Evolutionary conservation across 2,329 filamentous ascomycete species (phyloP).

Genomic region (Colletotrichum orchidophilum): DNA sequence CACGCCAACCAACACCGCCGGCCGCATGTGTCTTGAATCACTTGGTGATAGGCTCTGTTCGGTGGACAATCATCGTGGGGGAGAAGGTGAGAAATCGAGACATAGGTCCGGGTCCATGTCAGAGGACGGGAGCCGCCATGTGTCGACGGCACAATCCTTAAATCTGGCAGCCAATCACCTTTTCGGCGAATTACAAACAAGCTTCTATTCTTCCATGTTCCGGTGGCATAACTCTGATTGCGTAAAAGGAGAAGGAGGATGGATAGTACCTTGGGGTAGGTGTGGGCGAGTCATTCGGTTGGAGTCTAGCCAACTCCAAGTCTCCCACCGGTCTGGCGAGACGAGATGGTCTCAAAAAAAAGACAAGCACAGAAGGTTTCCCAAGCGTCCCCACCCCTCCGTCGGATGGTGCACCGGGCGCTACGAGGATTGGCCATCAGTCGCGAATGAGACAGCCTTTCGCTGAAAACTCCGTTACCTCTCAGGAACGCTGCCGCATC

Average conservation of each 20-base stretch:
- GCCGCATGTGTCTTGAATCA: background rate
- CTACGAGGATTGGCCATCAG: background rate
- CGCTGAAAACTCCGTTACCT: background rate
- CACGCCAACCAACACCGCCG: background rate
- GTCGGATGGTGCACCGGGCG: background rate
- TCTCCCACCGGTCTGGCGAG: background rate
- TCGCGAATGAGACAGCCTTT: background rate
- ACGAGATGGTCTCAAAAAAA: slow-evolving; percentile 10
- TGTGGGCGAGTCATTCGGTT: slow-evolving; percentile 7
- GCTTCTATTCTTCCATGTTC: background rate
- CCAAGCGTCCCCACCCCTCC: background rate
- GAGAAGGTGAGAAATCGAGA: background rate
- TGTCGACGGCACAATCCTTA: background rate
- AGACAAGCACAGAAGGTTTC: background rate
- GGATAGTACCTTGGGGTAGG: too few species aligned
- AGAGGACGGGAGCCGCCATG: background rate
- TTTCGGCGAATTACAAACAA: background rate
- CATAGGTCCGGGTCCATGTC: background rate
- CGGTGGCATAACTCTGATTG: background rate
- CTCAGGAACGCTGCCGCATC: too few species aligned
- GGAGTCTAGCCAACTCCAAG: background rate
- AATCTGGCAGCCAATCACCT: background rate
- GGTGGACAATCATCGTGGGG: background rate
- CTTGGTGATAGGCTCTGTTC: background rate
- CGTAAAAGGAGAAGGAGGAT: background rate